phyloP scores from a whole-genome alignment of 306 rosid species.

The Pyrus pyrifolia region DNA sequence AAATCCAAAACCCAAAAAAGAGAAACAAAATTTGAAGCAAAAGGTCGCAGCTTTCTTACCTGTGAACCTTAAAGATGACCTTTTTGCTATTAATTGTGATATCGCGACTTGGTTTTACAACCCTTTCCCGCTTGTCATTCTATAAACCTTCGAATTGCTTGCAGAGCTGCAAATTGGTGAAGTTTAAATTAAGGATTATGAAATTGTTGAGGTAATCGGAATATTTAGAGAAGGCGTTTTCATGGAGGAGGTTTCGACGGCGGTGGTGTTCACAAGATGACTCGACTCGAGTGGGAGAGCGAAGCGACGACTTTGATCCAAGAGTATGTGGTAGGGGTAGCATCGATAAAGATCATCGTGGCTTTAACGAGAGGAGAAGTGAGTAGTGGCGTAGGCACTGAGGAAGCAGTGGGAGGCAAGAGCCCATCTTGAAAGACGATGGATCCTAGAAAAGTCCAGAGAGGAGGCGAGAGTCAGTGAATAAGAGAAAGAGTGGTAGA shows the following conservation, averaged over 20 bases:
- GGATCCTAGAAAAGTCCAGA: no score
- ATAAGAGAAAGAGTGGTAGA: no score
- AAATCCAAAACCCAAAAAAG: background rate
- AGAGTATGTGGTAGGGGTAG: no score
- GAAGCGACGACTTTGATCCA: no score
- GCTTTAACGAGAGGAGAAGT: no score
- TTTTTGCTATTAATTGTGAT: conserved; percentile 90
- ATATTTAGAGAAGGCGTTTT: conserved; percentile 54
- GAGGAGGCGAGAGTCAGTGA: no score
- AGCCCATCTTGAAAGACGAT: no score
- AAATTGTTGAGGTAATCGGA: conserved; percentile 63
- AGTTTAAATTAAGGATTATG: conserved; percentile 23
- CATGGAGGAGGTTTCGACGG: conserved; percentile 38
- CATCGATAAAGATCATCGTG: no score
- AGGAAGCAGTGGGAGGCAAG: no score
- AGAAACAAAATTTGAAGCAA: background rate
- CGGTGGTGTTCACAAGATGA: no score
- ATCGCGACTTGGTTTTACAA: conserved; percentile 91
- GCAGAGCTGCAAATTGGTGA: background rate
- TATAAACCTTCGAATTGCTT: background rate
- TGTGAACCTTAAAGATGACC: conserved; percentile 94
- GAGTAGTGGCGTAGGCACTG: no score
- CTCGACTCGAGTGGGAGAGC: no score
- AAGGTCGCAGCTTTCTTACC: conserved; percentile 28
- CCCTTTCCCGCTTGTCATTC: conserved; percentile 91